Percentiles rank a stretch among this genome's conserved stretches.
phyloP scores from a whole-genome alignment of 257 asterid genomes.

The Salvia rosmarinus region DNA sequence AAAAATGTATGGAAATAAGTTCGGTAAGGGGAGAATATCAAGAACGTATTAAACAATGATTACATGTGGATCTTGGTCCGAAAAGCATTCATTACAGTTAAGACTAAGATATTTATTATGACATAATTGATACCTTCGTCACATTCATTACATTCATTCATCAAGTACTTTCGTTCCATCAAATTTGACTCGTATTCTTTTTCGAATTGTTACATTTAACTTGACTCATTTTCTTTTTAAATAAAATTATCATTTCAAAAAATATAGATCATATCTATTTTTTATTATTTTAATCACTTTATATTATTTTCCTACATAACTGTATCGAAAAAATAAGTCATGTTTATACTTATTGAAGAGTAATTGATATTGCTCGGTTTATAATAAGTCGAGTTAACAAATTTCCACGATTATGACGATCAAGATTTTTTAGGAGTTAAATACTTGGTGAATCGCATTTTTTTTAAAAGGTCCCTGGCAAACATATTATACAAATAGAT shows the following conservation, averaged over 20 bases:
- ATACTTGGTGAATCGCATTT: slow-evolving; percentile 3
- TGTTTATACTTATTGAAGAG: not conserved
- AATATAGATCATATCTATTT: no score
- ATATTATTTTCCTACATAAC: no score
- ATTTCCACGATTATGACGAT: not conserved
- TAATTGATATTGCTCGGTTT: slow-evolving; percentile 7
- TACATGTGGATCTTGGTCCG: slow-evolving; percentile 14
- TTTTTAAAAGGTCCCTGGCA: not conserved
- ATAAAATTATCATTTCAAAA: no score
- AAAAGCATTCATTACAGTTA: not conserved
- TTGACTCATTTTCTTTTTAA: no score
- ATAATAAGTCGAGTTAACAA: not conserved
- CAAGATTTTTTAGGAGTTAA: slow-evolving; percentile 5
- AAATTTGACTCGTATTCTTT: no score
- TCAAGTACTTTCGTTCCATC: no score
- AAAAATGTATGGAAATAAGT: not conserved
- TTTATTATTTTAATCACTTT: no score
- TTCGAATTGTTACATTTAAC: no score
- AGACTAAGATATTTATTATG: not conserved
- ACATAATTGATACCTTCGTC: no score
- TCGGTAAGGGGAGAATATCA: not conserved
- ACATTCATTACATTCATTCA: no score
- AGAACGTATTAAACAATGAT: not conserved
- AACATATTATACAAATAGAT: no score
- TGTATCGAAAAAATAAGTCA: no score